Percentiles rank a stretch among this genome's conserved stretches.
Conservation (phyloP, 1,139 yeast species). For the Taphrina wiesneri region DNA sequence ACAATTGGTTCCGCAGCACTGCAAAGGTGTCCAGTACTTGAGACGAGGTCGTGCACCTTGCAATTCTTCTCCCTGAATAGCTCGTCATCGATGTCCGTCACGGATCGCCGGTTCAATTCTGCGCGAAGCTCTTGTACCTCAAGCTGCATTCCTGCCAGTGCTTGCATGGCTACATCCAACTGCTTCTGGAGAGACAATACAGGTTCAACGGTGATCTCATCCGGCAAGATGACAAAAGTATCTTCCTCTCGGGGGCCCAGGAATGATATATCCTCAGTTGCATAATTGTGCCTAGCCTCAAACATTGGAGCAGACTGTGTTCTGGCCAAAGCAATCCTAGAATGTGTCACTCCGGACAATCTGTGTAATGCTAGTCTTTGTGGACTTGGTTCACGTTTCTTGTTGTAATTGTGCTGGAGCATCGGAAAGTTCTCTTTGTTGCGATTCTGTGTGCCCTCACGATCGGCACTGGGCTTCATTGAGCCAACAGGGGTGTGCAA, state of each 20-base stretch:
- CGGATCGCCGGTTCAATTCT: not conserved
- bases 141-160: not conserved
- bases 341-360: not conserved
- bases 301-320: not conserved
- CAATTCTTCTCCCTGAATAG: not conserved
- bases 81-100: not conserved
- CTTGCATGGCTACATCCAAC: not conserved
- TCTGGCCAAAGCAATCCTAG: not conserved
- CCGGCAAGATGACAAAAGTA: not conserved
- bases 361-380: not conserved
- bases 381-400: not conserved
- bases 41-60: not conserved
- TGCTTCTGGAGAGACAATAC: not conserved
- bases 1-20: not conserved
- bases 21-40: not conserved
- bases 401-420: not conserved
- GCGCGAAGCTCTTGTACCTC: constrained; percentile 4
- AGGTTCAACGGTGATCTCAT: not conserved
- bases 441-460: not conserved
- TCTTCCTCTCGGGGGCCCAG: constrained; percentile 1
- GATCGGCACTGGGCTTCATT: not conserved
- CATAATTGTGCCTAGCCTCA: not conserved
- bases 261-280: not conserved
- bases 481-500: not conserved
- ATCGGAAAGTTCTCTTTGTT: not conserved